Evolutionary conservation across 1,284 basidiomycete species (phyloP).

Genomic region (Earliella scabrosa): DNA sequence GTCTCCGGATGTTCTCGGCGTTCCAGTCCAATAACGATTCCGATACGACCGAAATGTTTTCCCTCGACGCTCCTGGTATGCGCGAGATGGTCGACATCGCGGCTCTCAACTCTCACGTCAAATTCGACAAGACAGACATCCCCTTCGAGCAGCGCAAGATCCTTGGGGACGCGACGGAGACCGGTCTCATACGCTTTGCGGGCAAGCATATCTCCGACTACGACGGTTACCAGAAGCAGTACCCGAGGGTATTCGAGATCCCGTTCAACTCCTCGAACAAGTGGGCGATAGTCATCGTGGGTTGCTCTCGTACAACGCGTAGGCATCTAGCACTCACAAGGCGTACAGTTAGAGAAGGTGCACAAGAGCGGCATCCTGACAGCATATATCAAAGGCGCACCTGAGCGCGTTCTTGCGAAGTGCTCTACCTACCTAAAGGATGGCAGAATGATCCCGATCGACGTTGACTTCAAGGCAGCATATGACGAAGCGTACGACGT

Average conservation of each 20-base stretch:
- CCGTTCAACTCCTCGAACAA: constrained; percentile 77
- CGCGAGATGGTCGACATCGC: constrained; percentile 64
- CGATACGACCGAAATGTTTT: constrained; percentile 51
- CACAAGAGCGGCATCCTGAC: constrained; percentile 52
- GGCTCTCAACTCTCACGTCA: constrained; percentile 68
- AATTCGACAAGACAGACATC: constrained; percentile 67
- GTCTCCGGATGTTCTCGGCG: constrained; percentile 60
- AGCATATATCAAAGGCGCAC: constrained; percentile 69
- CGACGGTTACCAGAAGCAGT: constrained; percentile 53
- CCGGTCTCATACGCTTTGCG: constrained; percentile 68
- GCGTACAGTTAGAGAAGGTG: constrained; percentile 58
- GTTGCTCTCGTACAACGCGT: too few species aligned
- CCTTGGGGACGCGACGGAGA: constrained; percentile 73
- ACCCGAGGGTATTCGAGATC: constrained; percentile 67
- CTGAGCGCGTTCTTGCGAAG: constrained; percentile 67
- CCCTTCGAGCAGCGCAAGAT: constrained; percentile 67
- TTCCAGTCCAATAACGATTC: constrained; percentile 77
- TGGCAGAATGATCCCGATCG: constrained; percentile 51
- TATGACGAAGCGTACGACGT: constrained; percentile 70
- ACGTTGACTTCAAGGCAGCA: constrained; percentile 53
- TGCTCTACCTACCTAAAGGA: constrained; percentile 63
- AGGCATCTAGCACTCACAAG: too few species aligned
- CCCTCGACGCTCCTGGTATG: constrained; percentile 59
- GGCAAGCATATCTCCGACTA: constrained; percentile 57
- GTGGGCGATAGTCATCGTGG: constrained; percentile 70